Conservation (phyloP, 306 rosid species). For the Styphnolobium japonicum region DNA sequence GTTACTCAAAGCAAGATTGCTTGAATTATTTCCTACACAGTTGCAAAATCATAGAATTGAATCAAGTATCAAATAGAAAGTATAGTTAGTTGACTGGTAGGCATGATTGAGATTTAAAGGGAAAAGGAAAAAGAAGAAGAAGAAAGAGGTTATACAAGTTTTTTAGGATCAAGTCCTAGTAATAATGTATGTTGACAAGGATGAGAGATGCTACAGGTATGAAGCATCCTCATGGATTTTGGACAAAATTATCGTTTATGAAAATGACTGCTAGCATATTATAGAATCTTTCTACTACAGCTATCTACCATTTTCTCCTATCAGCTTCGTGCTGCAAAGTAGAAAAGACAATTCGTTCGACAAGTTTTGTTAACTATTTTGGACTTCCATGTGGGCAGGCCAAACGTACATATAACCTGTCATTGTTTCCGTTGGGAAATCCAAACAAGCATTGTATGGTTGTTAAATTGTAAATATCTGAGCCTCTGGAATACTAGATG, state of each 20-base stretch:
- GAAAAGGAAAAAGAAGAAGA: not conserved
- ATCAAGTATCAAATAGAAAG: not conserved
- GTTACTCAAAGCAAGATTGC: slow-evolving; percentile 41
- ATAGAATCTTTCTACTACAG: slow-evolving; percentile 23
- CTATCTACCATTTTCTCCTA: not conserved
- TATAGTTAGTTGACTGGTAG: not conserved
- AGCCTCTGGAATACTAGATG: not conserved
- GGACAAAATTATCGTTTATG: not conserved
- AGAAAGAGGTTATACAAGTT: not conserved
- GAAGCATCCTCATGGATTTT: not conserved
- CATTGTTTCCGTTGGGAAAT: not conserved
- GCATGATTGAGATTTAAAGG: not conserved
- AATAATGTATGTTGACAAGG: not conserved
- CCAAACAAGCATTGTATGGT: not conserved
- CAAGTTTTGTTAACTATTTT: not conserved
- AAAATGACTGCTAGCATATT: slow-evolving; percentile 39
- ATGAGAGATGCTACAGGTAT: not conserved
- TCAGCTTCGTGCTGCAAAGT: not conserved
- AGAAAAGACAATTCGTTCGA: not conserved
- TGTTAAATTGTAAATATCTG: not conserved
- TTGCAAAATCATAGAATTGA: not conserved
- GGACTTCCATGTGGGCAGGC: not conserved
- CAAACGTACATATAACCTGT: not conserved
- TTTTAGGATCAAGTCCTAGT: not conserved
- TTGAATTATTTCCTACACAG: slow-evolving; percentile 52